phyloP scores from a whole-genome alignment of 208 protist species.

The Eutreptiella sp. region DNA sequence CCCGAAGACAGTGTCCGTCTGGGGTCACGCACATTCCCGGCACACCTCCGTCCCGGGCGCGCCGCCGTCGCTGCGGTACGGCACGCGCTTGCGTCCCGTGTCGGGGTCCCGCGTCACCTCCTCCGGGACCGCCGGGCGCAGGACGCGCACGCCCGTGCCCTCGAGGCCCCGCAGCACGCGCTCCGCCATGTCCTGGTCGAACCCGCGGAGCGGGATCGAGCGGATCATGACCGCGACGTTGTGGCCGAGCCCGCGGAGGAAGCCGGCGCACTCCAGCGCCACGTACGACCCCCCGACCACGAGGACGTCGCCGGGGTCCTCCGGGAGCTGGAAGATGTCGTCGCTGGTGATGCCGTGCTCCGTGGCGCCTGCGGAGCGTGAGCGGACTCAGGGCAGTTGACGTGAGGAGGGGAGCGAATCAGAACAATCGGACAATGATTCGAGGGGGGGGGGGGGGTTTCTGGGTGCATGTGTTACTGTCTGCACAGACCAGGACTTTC shows the following conservation, averaged over 20 bases:
- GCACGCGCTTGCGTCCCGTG: too few relatives aligned
- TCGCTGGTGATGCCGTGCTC: slow-evolving; percentile 64
- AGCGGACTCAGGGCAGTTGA: background rate
- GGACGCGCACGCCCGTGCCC: slow-evolving; percentile 12
- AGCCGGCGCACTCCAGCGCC: slow-evolving; percentile 81
- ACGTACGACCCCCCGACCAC: slow-evolving; percentile 80
- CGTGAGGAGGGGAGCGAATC: background rate
- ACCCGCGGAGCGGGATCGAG: slow-evolving; percentile 79
- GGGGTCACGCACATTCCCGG: slow-evolving; percentile 1
- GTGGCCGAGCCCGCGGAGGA: slow-evolving; percentile 62
- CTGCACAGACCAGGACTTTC: too few relatives aligned
- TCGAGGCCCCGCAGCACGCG: slow-evolving; percentile 54
- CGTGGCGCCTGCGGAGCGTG: background rate
- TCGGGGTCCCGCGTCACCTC: slow-evolving; percentile 7
- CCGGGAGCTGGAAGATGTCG: slow-evolving; percentile 63
- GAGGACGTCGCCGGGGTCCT: slow-evolving; percentile 62
- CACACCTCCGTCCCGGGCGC: too few relatives aligned
- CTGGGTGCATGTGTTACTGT: too few relatives aligned
- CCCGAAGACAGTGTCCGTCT: too few relatives aligned
- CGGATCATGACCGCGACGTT: slow-evolving; percentile 74
- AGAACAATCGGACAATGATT: background rate
- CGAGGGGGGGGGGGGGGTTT: too few relatives aligned
- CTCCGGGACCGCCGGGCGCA: slow-evolving; percentile 16
- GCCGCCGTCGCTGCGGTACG: too few relatives aligned
- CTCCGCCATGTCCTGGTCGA: slow-evolving; percentile 68